Percentiles rank a stretch among this genome's conserved stretches.
phyloP scores from a whole-genome alignment of 2,329 filamentous ascomycete genomes.

The Calcarisporium arbuscula region DNA sequence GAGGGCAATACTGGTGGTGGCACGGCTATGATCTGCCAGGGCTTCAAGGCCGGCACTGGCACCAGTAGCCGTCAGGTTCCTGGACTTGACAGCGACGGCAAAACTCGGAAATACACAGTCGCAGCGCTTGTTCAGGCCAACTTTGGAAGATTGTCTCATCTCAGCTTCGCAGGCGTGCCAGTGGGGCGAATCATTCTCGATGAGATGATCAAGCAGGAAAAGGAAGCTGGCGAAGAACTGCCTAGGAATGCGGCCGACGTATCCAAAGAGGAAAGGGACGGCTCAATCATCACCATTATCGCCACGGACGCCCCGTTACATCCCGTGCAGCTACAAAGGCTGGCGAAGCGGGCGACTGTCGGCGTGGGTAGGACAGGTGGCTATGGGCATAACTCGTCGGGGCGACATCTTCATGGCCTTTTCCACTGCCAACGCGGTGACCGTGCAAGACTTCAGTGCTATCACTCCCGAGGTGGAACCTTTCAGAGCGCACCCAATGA shows the following conservation, averaged over 20 bases:
- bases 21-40: constrained; percentile 57
- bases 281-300: constrained; percentile 53
- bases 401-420: constrained; percentile 59
- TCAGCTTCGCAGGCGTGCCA: constrained; percentile 50
- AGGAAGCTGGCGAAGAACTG: too few relatives aligned
- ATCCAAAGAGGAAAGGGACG: constrained; percentile 46
- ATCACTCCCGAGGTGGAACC: constrained; percentile 34
- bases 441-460: constrained; percentile 9
- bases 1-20: constrained; percentile 58
- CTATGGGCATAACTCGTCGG: constrained; percentile 47
- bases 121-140: constrained; percentile 55
- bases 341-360: constrained; percentile 51
- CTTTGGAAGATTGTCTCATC: constrained; percentile 48
- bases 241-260: constrained; percentile 21
- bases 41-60: constrained; percentile 58
- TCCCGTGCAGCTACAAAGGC: constrained; percentile 46
- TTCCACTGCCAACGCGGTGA: constrained; percentile 46
- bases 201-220: constrained; percentile 24
- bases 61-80: constrained; percentile 41
- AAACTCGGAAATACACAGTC: constrained; percentile 42
- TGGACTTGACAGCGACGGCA: constrained; percentile 23
- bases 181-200: constrained; percentile 45
- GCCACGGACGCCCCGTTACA: constrained; percentile 54
- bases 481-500: constrained; percentile 27
- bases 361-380: constrained; percentile 52